Base-by-base conservation (phyloP, 257 asterid species). In the Fraxinus cuspidata region DNA sequence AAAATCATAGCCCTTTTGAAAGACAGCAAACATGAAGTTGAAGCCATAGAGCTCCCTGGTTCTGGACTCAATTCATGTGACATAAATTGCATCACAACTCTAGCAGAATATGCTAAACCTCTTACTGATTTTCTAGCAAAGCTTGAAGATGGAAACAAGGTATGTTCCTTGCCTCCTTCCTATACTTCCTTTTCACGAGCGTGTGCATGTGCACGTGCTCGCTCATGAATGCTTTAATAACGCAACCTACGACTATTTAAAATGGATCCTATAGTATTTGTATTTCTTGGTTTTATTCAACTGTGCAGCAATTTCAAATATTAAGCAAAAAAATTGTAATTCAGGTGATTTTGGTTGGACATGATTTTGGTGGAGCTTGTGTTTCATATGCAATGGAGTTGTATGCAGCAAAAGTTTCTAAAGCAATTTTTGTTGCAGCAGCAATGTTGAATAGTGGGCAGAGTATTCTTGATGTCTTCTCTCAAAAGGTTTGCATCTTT, bases 261-360 rank as follows among this genome's bases (percentile, higher is more conserved):
- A 58, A 58, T n/a, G 29, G 16, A 58, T 38, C 25, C 23, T 15
- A 5, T 1, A 31, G 11, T 60, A 58, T 60, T 23, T 23, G 16
- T 10, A 40, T 0, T 27, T 72, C 65, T 44, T 72, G 38, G 42
- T 21, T 38, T n/a, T 71, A 38, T 23, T 70, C 42, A 4, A 4
- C 23, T 32, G n/a, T 21, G 51, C 16, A 42, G 51, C 18, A 42
- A 42, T 42, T 42, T 42, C 51, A 42, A 42, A 42, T 42, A 42
- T 11, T 11, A 58, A 5, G 31, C 28, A 21, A 7, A 58, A 58
- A 21, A n/a, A 0, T 58, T 58, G 29, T 18, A 70, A 34, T 80
- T 84, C 77, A 89, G 93, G 93, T 89, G 58, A 87, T 89, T 66
- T 81, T 89, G 86, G 93, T 89, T 8, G 93, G 89, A 29, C 93